Base-by-base conservation (phyloP, 2,329 filamentous ascomycete species). In the Beauveria caledonica region DNA sequence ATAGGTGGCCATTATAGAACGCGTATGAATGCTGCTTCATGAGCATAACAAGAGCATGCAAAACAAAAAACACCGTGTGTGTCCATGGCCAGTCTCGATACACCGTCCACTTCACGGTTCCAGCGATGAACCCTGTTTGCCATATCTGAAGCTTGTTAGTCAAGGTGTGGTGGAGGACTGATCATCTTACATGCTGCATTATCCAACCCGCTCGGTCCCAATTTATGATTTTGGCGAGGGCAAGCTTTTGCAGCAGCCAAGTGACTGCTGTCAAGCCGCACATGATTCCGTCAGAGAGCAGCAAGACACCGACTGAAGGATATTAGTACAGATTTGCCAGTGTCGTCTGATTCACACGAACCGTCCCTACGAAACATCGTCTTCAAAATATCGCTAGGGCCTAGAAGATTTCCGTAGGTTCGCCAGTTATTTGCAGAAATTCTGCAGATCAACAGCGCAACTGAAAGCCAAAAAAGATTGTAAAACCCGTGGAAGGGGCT, bases 21-120 rank as follows among this genome's bases (percentile, higher is more conserved):
- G 86, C 81, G 68, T 90, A 92, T 19, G 86, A 88, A 69, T 92
- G 89, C 72, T 91, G 88, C 75, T 93, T 93, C 89, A 92, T 92
- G 25, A 92, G 70, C 79, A 92, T 87, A 3, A 88, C 83, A 60
- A 92, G 74, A 15, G 85, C 85, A 68, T 92, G 88, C 19, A 92
- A 75, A 10, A 89, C 85, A 55, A 90, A 88, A 70, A 89, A 91
- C 19, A 91, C 86, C 1, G 87, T 90, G 67, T 91, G 89, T 15
- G 89, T 90, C 89, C 89, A 92, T 1, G 88, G 87, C 89, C 89
- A 93, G 55, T 90, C 83, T 5, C 88, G 80, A 68, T 85, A 80
- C 54, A 88, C 79, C 0, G 88, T 87, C 75, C 88, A 83, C 56
- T 80, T 82, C 5, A 92, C 75, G 3, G 87, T 80, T 9, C 77